Base-by-base conservation (phyloP, 2,329 filamentous ascomycete species). In the Rosellinia necatrix region DNA sequence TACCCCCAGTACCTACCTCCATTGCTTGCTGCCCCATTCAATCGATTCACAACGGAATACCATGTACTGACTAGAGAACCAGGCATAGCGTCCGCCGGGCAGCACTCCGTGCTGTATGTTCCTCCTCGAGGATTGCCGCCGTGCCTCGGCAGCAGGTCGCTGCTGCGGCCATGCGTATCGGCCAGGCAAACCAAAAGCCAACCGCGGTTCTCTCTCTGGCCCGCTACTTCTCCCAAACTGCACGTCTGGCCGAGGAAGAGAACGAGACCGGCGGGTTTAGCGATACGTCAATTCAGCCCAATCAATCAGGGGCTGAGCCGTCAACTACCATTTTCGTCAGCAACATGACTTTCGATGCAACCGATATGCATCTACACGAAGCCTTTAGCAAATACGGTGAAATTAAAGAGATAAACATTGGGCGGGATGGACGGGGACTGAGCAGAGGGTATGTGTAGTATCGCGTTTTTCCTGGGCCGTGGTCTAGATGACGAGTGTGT, bases 281-380 rank as follows among this genome's bases (percentile, higher is more conserved):
- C 22, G 24, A 8, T 29, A 35, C 17, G 37, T 1, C 52, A 9
- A 17, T 53, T 55, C 5, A 40, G 46, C 49, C 12, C 4, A 27
- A 40, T 48, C 21, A 44, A 48, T 12, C 30, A 6, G 3, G 15
- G 53, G 32, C 37, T n/a, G 29, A 19, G 25, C 6, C 6, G 12
- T 2, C 13, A 9, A 1, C 13, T 41, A 81, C 76, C 6, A 64
- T 90, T 58, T 91, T 87, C 66, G 68, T 90, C 60, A 86, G 85
- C 57, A 91, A 91, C 71, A 74, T 91, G 41, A 85, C 84, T 70
- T 91, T 85, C 69, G 86, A 90, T 68, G 80, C 88, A 53, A 85
- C 80, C 5, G 78, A 82, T 5, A 78, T 82, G 25, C 81, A 88
- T 61, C 65, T 91, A 42, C 75, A 78, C 64, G 76, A 79, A 47